Evolutionary conservation across 2,329 filamentous ascomycete genomes (phyloP).

Genomic region (Colletotrichum sp.): DNA sequence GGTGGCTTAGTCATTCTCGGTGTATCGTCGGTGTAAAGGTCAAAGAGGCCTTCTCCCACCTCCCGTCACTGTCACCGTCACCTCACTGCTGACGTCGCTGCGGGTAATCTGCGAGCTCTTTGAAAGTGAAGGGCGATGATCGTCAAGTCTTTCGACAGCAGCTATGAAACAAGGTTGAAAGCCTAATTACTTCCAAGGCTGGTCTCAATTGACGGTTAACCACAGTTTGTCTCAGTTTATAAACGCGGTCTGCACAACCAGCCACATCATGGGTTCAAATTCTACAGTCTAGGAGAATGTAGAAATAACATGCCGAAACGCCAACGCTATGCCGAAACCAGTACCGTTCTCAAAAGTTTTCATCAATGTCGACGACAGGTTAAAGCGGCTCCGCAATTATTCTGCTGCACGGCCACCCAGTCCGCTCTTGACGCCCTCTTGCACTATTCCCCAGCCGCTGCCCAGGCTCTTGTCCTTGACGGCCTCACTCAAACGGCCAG

Average conservation of each 20-base stretch:
- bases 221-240: not conserved
- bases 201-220: not conserved
- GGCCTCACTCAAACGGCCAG: slow-evolving; percentile 60
- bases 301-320: slow-evolving; percentile 12
- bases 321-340: slow-evolving; percentile 18
- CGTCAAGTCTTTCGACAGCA: not conserved
- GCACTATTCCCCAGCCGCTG: slow-evolving; percentile 52
- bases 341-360: not conserved
- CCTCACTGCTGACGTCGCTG: not conserved
- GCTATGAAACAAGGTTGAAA: not conserved
- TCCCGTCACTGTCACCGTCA: not conserved
- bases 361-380: not conserved
- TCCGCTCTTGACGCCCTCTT: slow-evolving; percentile 56
- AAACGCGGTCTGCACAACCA: not conserved
- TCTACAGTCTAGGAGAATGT: not conserved
- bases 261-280: not conserved
- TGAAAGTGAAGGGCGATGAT: not conserved
- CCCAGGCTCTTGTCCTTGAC: slow-evolving; percentile 46
- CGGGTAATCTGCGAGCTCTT: not conserved
- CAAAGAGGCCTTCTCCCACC: not conserved
- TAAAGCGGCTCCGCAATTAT: not conserved
- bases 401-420: slow-evolving; percentile 23
- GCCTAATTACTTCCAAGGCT: not conserved
- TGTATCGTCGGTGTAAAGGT: not conserved
- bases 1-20: slow-evolving; percentile 15